Evolutionary conservation across 495 filamentous ascomycete genomes (phyloP).

Genomic region (Podospora pseudoanserina): DNA sequence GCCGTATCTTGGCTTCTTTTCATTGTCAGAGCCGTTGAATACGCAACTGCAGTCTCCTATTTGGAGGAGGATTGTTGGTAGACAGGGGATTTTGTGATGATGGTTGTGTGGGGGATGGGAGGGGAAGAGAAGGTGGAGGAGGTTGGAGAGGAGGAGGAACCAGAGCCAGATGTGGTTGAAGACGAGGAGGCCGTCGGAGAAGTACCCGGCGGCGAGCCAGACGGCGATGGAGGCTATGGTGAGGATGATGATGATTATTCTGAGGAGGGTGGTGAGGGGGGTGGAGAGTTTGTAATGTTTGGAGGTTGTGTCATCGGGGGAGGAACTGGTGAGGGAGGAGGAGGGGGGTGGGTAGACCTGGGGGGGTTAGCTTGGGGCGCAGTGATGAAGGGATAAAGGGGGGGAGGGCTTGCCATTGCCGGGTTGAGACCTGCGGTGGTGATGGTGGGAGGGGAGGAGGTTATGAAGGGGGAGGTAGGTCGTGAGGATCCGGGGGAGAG

Average conservation of each 20-base stretch:
- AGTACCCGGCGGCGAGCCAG: not conserved
- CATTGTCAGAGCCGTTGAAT: slow-evolving; percentile 6
- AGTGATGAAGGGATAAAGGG: not conserved
- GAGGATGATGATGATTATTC: not conserved
- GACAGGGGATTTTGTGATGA: not conserved
- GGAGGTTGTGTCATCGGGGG: not conserved
- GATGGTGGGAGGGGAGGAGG: not conserved
- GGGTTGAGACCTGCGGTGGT: not conserved
- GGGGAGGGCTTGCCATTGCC: not conserved
- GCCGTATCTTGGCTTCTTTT: not conserved
- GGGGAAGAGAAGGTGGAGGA: not conserved
- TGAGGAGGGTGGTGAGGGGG: slow-evolving; percentile 1
- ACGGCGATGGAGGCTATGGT: slow-evolving; percentile 13
- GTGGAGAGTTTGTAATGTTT: not conserved
- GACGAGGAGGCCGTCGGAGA: not conserved
- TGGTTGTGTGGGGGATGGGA: too few relatives aligned
- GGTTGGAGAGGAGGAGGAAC: slow-evolving; percentile 13
- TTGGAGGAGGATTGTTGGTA: slow-evolving; percentile 14
- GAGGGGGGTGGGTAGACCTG: slow-evolving; percentile 14
- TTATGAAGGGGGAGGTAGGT: not conserved
- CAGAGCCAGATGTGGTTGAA: slow-evolving; percentile 11
- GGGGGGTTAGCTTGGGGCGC: not conserved
- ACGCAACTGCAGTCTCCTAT: slow-evolving; percentile 16
- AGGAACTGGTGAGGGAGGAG: not conserved
- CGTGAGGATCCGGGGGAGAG: not conserved